Evolutionary conservation across 495 filamentous ascomycete species (phyloP).

Genomic region (Tuber umbilicatum): DNA sequence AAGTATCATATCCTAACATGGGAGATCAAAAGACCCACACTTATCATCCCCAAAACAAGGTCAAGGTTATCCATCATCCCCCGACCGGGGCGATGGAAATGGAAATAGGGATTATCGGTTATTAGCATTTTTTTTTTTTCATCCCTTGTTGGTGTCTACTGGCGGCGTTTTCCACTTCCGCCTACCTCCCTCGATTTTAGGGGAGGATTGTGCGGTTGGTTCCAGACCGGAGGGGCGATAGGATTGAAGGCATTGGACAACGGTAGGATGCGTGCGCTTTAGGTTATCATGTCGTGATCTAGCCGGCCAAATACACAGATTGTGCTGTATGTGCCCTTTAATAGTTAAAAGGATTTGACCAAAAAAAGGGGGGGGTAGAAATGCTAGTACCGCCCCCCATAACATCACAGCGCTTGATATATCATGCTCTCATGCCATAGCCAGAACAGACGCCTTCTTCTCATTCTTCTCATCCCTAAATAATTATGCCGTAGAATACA

Average conservation of each 20-base stretch:
- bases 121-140: neutral
- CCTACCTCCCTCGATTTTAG: neutral
- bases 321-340: neutral
- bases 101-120: no score
- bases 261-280: neutral
- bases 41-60: no score
- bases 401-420: neutral
- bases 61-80: no score
- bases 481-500: neutral
- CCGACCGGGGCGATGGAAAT: no score
- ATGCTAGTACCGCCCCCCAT: neutral
- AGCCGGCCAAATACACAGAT: neutral
- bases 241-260: neutral
- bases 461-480: neutral
- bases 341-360: no score
- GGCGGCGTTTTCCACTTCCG: neutral
- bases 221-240: neutral
- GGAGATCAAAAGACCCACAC: no score
- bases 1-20: no score
- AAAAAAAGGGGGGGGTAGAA: neutral
- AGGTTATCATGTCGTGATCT: neutral
- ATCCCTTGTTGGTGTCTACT: neutral
- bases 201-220: neutral
- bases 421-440: neutral
- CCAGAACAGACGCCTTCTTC: neutral